These are phyloP conservation scores for Aspergillus glaucus DNA, from an alignment of 2,329 filamentous ascomycete species.

Conservation along the genomic window DNA sequence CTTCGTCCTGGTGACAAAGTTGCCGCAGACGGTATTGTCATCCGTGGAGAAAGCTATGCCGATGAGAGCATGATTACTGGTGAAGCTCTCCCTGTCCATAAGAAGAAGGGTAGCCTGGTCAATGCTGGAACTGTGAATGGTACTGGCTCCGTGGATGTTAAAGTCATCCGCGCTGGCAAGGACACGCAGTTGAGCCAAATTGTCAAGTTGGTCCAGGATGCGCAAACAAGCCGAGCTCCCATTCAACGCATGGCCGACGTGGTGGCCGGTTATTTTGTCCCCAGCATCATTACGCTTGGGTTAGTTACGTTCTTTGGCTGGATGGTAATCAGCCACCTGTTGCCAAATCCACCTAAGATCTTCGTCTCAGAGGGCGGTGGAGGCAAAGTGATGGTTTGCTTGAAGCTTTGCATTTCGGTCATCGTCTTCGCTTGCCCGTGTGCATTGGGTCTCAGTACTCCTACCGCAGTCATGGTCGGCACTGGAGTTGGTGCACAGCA, in stretches of 20 bases:
- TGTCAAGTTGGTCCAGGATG: constrained; percentile 95
- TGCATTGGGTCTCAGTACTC: constrained; percentile 89
- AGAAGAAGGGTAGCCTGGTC: constrained; percentile 69
- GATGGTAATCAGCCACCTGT: constrained; percentile 89
- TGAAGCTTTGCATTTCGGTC: constrained; percentile 96
- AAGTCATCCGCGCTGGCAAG: constrained; percentile 83
- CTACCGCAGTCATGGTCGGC: constrained; percentile 97
- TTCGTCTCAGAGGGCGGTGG: constrained; percentile 76
- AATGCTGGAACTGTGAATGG: constrained; percentile 96
- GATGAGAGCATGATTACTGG: constrained; percentile 99
- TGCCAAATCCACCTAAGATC: constrained; percentile 78
- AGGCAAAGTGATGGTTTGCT: constrained; percentile 90
- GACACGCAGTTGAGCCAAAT: constrained; percentile 98
- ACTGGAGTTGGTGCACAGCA: constrained; percentile 95
- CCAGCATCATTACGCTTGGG: constrained; percentile 77
- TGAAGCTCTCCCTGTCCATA: constrained; percentile 91
- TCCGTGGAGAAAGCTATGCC: constrained; percentile 83
- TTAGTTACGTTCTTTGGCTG: constrained; percentile 78
- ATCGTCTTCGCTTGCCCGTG: constrained; percentile 98
- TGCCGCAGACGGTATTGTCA: constrained; percentile 81
- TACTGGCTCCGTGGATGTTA: constrained; percentile 83
- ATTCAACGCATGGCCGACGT: constrained; percentile 90
- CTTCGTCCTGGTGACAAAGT: constrained; percentile 94
- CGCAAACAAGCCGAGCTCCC: constrained; percentile 86
- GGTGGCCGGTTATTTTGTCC: constrained; percentile 90